These are phyloP conservation scores for Silene uniflora DNA, from an alignment of 148 eudicot species.

Conservation along the genomic window DNA sequence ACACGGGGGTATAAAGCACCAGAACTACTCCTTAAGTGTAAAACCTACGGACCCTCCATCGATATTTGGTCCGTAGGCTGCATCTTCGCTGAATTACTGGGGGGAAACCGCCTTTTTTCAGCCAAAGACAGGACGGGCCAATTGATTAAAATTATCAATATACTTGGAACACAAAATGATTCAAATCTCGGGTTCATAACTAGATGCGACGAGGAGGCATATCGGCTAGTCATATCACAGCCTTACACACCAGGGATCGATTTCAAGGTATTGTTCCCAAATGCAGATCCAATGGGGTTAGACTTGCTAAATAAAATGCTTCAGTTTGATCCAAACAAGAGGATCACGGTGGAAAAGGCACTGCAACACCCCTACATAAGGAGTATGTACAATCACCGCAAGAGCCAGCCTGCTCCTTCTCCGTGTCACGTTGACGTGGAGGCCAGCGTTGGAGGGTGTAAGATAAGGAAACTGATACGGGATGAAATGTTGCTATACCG, in stretches of 20 bases:
- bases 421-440: slow-evolving; percentile 29
- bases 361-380: slow-evolving; percentile 40
- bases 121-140: slow-evolving; percentile 28
- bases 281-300: slow-evolving; percentile 31
- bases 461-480: slow-evolving; percentile 41
- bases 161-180: slow-evolving; percentile 31
- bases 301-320: slow-evolving; percentile 40
- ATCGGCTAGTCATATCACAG: slow-evolving; percentile 19
- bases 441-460: slow-evolving; percentile 17
- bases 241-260: slow-evolving; percentile 11
- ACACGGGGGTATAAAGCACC: slow-evolving; percentile 50
- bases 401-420: slow-evolving; percentile 13
- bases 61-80: slow-evolving; percentile 52
- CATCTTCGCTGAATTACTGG: slow-evolving; percentile 44
- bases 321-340: slow-evolving; percentile 33
- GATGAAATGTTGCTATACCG: slow-evolving; percentile 34
- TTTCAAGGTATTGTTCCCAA: slow-evolving; percentile 25
- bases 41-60: slow-evolving; percentile 35
- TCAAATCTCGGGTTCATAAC: slow-evolving; percentile 29
- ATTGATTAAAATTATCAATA: slow-evolving; percentile 25
- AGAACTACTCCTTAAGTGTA: slow-evolving; percentile 31
- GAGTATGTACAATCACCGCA: slow-evolving; percentile 15
- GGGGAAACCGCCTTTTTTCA: slow-evolving; percentile 36
- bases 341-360: slow-evolving; percentile 39
- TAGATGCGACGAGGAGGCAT: background rate